Conservation (phyloP, 139 green algal species). For the Chloropicon primus region DNA sequence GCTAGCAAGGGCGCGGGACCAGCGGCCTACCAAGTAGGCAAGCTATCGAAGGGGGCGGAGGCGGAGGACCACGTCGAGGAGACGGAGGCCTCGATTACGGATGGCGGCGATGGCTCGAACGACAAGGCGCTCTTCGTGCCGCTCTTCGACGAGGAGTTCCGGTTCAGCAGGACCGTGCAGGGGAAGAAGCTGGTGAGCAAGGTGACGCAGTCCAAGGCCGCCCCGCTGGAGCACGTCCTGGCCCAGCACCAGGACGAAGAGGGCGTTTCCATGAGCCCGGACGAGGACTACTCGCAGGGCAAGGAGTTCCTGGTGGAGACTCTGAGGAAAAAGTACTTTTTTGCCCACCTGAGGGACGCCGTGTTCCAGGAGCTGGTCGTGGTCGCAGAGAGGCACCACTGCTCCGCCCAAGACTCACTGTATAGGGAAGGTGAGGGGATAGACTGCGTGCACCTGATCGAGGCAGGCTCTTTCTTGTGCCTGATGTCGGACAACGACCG, state of each 20-base stretch:
- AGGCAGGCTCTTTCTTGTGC: background rate
- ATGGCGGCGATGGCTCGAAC: background rate
- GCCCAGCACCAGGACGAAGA: background rate
- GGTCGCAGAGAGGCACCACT: background rate
- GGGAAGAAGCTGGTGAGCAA: background rate
- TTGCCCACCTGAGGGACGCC: background rate
- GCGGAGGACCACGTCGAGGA: background rate
- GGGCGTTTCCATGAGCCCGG: too few relatives aligned
- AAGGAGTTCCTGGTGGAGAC: background rate
- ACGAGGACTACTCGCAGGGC: background rate
- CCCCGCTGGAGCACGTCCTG: background rate
- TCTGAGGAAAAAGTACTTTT: background rate
- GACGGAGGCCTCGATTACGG: background rate
- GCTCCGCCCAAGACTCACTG: background rate
- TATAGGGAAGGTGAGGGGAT: background rate
- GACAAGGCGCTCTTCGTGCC: background rate
- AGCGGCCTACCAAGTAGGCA: background rate
- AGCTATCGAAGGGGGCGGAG: background rate
- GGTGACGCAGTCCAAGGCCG: background rate
- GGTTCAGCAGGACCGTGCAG: background rate
- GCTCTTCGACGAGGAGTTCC: background rate
- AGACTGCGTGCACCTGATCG: background rate
- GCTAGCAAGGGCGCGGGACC: background rate
- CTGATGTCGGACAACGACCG: background rate
- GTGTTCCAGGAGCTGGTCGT: background rate